Base-by-base conservation (phyloP, 2,329 filamentous ascomycete genomes). In the Cryphonectria parasitica region DNA sequence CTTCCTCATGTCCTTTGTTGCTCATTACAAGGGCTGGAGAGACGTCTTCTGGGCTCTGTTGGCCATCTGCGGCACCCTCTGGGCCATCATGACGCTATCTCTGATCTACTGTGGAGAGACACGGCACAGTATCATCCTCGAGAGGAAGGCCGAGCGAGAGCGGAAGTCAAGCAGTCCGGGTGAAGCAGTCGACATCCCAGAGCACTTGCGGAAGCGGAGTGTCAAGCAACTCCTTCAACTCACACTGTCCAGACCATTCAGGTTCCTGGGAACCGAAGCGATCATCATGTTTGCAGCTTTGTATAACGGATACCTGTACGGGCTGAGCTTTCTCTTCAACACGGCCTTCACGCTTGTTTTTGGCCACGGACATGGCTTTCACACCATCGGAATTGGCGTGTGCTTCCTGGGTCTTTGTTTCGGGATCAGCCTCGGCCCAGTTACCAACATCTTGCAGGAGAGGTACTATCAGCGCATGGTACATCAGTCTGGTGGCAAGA, bases 251-350 rank as follows among this genome's bases (percentile, higher is more conserved):
- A 76, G 84, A n/a, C 84, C 84, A 0, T 84, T 86, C 69, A 77
- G 82, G 1, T 85, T 85, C 65, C 73, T 85, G 3, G 79, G 78
- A 17, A 81, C 82, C 1, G 84, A 85, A 73, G 81, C 83, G 49
- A 85, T 86, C 60, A 81, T 84, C 41, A 79, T 83, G 22, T 84
- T 84, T 49, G 80, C 79, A n/a, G 83, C 84, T 2, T 74, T 84
- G 0, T 85, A 84, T 74, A 85, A 85, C 64, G 83, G 82, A 4
- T 85, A 83, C 70, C 76, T 85, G 2, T 85, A 85, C 65, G 84
- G 84, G 1, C 70, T 85, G 11, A 83, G 82, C 0, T 86, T 86
- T 68, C 77, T 85, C 0, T 85, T 85, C 77, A 85, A 85, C 69
- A 82, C 80, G 3, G 83, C 83, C 0, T 86, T 86, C 69, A 78